Base-by-base conservation (phyloP, 2,329 filamentous ascomycete genomes). In the Diaporthe citri region DNA sequence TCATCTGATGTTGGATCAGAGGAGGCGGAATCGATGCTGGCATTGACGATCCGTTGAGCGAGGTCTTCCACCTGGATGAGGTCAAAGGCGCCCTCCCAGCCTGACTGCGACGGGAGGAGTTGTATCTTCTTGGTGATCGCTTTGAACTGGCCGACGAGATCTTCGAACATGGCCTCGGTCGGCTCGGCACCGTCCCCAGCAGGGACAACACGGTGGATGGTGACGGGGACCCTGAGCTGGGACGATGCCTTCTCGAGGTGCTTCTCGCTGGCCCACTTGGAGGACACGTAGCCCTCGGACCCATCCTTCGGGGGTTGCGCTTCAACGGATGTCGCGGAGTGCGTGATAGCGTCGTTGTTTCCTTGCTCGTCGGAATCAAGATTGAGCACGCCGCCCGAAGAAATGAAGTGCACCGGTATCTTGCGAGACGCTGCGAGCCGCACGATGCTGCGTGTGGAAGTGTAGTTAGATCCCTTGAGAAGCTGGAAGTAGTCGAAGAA, bases 401-500 rank as follows among this genome's bases (percentile, higher is more conserved):
- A 83, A 12, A 84, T 71, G 71, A 79, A 83, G 56, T 84, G 83
- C 12, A 84, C 46, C 1, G 81, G 79, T 0, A 82, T 73, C 4
- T 66, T 73, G 6, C 78, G 77, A 0, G 73, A 67, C 0, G 76
- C 8, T 2, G 79, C 80, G 6, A 88, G 75, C 3, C 77, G 75
- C 3, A 81, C 78, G 6, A 87, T 79, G 64, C 82, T 79, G 57
- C 80, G 79, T 1, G 83, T 85, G 0, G 85, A 79, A 0, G 75
- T 22, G 3, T 87, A 76, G 74, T 88, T 88, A 36, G 79, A 72
- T 1, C 70, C 60, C 2, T 80, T 78, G 0, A 88, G 79, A 0
- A 80, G 78, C 12, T 78, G 41, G 77, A 87, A 88, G 2, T 79
- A 78, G 39, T 87, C 83, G 76, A 80, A 74, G 78, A 80, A 86